phyloP scores from a whole-genome alignment of 225 moss, liverwort and hornwort genomes.

The Climacium dendroides region DNA sequence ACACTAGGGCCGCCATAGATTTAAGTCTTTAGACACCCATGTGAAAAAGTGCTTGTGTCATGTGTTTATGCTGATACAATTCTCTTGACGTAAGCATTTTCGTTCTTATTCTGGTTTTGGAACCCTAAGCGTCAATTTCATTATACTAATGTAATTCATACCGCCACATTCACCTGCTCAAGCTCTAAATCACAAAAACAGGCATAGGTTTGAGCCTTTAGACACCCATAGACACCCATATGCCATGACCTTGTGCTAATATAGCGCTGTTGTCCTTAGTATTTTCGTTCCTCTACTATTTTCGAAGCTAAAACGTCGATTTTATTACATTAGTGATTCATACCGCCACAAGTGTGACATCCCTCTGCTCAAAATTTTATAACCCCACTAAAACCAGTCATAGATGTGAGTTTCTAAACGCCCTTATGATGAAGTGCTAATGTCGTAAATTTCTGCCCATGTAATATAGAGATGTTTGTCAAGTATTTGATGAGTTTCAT shows the following conservation, averaged over 20 bases:
- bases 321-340: neutral
- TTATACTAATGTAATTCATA: neutral
- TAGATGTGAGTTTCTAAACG: neutral
- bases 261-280: neutral
- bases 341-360: neutral
- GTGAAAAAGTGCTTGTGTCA: neutral
- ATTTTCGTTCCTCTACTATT: neutral
- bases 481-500: neutral
- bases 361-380: neutral
- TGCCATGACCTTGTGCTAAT: neutral
- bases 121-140: neutral
- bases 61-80: neutral
- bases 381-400: neutral
- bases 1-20: neutral
- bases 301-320: neutral
- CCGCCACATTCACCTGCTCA: neutral
- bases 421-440: too few species aligned
- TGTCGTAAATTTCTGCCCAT: neutral
- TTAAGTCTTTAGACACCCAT: neutral
- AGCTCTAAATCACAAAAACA: neutral
- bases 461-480: neutral
- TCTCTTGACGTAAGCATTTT: neutral
- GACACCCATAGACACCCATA: neutral
- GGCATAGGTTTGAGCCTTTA: neutral
- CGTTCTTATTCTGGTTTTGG: neutral